These are phyloP conservation scores for Coemansia erecta DNA, from an alignment of 192 early-diverging fungal species.

Conservation along the genomic window DNA sequence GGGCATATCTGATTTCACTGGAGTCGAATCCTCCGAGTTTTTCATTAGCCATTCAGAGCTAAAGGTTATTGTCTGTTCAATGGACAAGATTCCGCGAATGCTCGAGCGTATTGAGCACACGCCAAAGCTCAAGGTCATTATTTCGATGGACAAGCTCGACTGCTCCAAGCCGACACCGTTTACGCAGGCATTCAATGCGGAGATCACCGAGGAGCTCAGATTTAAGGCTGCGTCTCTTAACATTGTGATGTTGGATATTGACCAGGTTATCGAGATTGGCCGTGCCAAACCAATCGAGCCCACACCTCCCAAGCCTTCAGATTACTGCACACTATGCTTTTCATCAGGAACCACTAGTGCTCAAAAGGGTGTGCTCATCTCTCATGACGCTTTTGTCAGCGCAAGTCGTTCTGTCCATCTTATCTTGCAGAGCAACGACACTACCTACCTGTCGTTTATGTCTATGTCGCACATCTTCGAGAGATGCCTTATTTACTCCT, in stretches of 20 bases:
- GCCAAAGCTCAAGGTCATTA: conserved; percentile 66
- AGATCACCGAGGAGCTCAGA: conserved; percentile 36
- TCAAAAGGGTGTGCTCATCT: conserved; percentile 65
- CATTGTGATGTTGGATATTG: conserved; percentile 54
- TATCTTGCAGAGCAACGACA: not conserved
- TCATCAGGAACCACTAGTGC: conserved; percentile 76
- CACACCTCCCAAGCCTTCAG: conserved; percentile 55
- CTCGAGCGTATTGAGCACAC: conserved; percentile 58
- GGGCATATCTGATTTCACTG: conserved; percentile 75
- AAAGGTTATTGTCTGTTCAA: conserved; percentile 58
- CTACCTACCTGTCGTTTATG: conserved; percentile 54
- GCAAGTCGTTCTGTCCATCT: conserved; percentile 1
- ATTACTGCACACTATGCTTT: conserved; percentile 64
- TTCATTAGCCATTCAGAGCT: conserved; percentile 77
- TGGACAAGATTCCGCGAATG: conserved; percentile 65
- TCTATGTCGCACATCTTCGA: conserved; percentile 84
- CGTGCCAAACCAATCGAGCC: conserved; percentile 47
- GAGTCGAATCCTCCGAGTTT: conserved; percentile 69
- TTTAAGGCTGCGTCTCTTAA: conserved; percentile 59
- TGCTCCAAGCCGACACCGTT: conserved; percentile 13
- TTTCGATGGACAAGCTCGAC: conserved; percentile 71
- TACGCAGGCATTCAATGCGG: conserved; percentile 18
- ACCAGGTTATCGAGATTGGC: conserved; percentile 59
- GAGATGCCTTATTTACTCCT: conserved; percentile 53
- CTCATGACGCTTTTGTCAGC: conserved; percentile 52